phyloP scores from a whole-genome alignment of 306 rosid genomes.

The Medicago lupulina region DNA sequence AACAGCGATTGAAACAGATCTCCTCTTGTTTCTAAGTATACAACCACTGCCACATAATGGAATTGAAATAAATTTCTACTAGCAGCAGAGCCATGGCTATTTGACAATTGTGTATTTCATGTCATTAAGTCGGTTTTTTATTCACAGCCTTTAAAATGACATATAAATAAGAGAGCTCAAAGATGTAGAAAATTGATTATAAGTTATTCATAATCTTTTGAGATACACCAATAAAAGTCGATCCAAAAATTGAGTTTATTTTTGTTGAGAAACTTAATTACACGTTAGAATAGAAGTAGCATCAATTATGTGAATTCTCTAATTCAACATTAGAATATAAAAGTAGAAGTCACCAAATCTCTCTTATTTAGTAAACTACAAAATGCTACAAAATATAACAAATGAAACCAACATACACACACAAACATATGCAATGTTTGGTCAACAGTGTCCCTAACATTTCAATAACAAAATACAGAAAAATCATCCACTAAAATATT shows the following conservation, averaged over 20 bases:
- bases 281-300: no score
- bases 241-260: no score
- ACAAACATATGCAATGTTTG: constrained; percentile 21
- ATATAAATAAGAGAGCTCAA: not conserved
- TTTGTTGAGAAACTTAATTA: no score
- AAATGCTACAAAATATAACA: constrained; percentile 22
- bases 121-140: no score
- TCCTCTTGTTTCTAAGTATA: no score
- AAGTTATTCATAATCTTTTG: not conserved
- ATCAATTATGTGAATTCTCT: no score
- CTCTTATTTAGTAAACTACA: constrained; percentile 44
- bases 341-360: constrained; percentile 22
- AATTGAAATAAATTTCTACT: no score
- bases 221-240: not conserved
- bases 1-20: no score
- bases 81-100: no score
- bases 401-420: constrained; percentile 31
- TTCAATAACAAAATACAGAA: constrained; percentile 48
- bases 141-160: no score
- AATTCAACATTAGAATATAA: not conserved
- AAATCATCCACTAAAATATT: constrained; percentile 39
- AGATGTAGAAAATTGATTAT: not conserved
- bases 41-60: no score
- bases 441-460: constrained; percentile 32
- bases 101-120: no score